Percentiles rank a stretch among this genome's conserved stretches.
Conservation (phyloP, 2,329 filamentous ascomycete genomes). For the Fusarium falciforme region DNA sequence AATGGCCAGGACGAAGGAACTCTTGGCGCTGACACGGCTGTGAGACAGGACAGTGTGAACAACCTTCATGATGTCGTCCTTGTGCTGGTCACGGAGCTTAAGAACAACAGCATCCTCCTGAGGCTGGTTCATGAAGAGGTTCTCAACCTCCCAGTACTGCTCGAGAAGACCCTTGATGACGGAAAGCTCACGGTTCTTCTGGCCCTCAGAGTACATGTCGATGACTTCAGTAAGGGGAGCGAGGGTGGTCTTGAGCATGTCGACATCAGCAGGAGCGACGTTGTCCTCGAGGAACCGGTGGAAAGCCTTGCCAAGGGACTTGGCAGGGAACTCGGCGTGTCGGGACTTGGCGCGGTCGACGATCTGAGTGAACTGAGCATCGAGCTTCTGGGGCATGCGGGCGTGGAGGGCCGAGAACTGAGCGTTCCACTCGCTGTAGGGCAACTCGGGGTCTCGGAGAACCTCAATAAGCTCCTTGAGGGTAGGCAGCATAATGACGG, state of each 20-base stretch:
- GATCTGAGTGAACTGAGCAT: conserved; percentile 82
- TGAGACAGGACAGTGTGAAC: conserved; percentile 93
- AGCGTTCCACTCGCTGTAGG: conserved; percentile 95
- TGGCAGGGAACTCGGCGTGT: conserved; percentile 89
- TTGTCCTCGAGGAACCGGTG: conserved; percentile 91
- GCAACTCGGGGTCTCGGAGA: conserved; percentile 87
- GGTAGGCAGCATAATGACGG: conserved; percentile 90
- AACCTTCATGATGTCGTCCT: conserved; percentile 87
- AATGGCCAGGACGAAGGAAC: conserved; percentile 90
- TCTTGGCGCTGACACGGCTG: conserved; percentile 92
- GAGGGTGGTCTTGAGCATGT: conserved; percentile 78
- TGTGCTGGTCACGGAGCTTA: conserved; percentile 94
- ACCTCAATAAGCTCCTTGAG: conserved; percentile 92
- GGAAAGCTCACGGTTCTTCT: conserved; percentile 89
- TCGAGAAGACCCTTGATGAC: conserved; percentile 85
- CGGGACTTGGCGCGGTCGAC: conserved; percentile 85
- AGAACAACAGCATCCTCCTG: conserved; percentile 96
- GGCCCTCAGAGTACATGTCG: conserved; percentile 83
- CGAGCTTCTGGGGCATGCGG: conserved; percentile 95
- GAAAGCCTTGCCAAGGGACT: conserved; percentile 85
- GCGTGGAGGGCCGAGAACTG: conserved; percentile 97
- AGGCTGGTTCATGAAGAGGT: conserved; percentile 85
- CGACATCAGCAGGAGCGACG: conserved; percentile 77
- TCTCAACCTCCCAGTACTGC: conserved; percentile 85
- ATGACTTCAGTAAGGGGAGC: conserved; percentile 83